A percentile compares a stretch with the other conserved stretches of the same genome.
Evolutionary conservation across 352 stramenopile genomes (phyloP).

Genomic region (Globisporangium paroecandrum): DNA sequence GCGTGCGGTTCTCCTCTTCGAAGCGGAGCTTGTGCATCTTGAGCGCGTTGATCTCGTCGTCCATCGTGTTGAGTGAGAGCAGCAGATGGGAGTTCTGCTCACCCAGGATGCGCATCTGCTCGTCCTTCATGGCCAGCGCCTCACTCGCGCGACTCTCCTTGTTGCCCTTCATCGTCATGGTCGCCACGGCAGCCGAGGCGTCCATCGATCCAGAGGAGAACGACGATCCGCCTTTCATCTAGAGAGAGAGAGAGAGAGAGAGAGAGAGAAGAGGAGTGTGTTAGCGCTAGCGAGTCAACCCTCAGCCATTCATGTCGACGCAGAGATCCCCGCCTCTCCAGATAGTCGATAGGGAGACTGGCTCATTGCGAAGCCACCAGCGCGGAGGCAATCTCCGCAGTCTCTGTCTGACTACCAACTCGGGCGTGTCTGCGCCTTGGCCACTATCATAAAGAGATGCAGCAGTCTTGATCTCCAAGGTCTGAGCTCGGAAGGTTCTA

Average conservation of each 20-base stretch:
- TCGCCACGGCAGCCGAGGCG: conserved; percentile 18
- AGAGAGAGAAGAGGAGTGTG: background rate
- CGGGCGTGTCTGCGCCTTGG: no score
- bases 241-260: background rate
- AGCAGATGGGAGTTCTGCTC: conserved; percentile 91
- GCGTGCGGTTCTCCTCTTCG: conserved; percentile 89
- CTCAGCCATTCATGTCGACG: background rate
- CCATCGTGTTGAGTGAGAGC: conserved; percentile 82
- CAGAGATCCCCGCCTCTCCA: conserved; percentile 6
- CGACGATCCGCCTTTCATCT: background rate
- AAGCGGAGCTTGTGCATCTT: conserved; percentile 62
- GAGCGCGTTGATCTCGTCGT: conserved; percentile 67
- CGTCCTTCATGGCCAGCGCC: conserved; percentile 95
- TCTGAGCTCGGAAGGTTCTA: no score
- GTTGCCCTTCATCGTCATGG: conserved; percentile 63
- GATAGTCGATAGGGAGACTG: conserved; percentile 13
- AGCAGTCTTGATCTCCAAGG: no score
- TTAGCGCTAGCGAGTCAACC: background rate
- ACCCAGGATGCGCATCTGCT: conserved; percentile 93
- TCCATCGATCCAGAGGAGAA: background rate
- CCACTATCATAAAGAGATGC: no score
- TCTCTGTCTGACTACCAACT: no score
- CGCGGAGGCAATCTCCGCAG: no score
- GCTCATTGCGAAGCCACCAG: conserved; percentile 9
- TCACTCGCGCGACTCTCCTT: conserved; percentile 88